phyloP scores from a whole-genome alignment of 768 basidiomycete species.

The Suillus bovinus region DNA sequence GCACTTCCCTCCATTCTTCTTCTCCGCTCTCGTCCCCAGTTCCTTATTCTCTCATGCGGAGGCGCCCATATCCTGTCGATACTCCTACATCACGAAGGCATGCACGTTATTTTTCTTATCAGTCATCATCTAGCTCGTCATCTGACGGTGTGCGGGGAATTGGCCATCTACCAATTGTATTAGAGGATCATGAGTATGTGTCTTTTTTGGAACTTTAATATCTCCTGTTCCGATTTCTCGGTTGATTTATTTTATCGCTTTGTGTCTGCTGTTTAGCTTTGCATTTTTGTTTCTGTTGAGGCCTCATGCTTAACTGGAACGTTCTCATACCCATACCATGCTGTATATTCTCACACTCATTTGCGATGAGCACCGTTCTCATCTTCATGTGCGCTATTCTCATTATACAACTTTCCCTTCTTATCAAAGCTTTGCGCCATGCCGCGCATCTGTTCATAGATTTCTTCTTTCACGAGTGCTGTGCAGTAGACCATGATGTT shows the following conservation, averaged over 20 bases:
- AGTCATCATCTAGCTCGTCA: not conserved
- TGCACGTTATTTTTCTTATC: conserved; percentile 3
- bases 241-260: not conserved
- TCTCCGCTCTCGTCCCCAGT: not conserved
- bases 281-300: not conserved
- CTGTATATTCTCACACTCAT: conserved; percentile 6
- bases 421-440: conserved; percentile 1
- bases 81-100: not conserved
- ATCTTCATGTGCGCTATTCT: not conserved
- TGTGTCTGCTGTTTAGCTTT: not conserved
- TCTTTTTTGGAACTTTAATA: conserved; percentile 12
- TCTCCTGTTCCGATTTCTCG: too few species aligned
- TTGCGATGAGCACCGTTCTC: not conserved
- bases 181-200: conserved; percentile 14
- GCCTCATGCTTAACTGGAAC: not conserved
- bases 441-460: conserved; percentile 4
- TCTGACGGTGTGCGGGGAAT: not conserved
- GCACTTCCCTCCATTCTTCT: not conserved
- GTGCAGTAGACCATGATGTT: not conserved
- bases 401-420: conserved; percentile 2
- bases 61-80: not conserved
- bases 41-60: conserved; percentile 4
- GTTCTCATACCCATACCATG: conserved; percentile 1
- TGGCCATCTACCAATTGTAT: conserved; percentile 9
- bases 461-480: not conserved